These are phyloP conservation scores for Paspalum notatum DNA, from an alignment of 176 grass and related monocot genomes.

Conservation along the genomic window DNA sequence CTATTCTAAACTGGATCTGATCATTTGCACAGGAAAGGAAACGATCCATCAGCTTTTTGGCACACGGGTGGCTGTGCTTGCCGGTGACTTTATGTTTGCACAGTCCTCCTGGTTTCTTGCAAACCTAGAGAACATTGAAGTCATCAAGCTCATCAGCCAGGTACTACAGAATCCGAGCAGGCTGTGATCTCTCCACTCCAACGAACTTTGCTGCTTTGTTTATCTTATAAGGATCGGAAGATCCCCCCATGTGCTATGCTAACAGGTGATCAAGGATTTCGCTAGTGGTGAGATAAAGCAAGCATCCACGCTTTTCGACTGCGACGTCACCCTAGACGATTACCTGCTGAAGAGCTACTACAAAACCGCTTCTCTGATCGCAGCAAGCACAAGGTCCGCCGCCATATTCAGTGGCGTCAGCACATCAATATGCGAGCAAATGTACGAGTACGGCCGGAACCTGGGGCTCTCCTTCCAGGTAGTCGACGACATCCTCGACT, in stretches of 20 bases:
- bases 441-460: slow-evolving; percentile 90
- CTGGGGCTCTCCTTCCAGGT: slow-evolving; percentile 91
- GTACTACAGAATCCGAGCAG: slow-evolving; percentile 30
- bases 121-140: slow-evolving; percentile 94
- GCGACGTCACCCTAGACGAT: slow-evolving; percentile 78
- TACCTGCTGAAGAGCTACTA: slow-evolving; percentile 99
- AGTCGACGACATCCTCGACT: slow-evolving; percentile 94
- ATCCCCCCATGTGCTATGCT: background rate
- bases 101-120: slow-evolving; percentile 98
- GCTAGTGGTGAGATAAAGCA: slow-evolving; percentile 96
- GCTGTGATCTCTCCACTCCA: slow-evolving; percentile 2
- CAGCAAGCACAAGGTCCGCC: slow-evolving; percentile 84
- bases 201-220: no score
- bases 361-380: slow-evolving; percentile 87
- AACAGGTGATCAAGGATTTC: slow-evolving; percentile 97
- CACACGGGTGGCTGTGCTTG: slow-evolving; percentile 84
- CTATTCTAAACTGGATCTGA: slow-evolving; percentile 24
- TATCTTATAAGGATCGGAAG: no score
- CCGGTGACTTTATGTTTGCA: slow-evolving; percentile 97
- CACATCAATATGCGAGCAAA: slow-evolving; percentile 62
- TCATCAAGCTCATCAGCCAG: slow-evolving; percentile 97
- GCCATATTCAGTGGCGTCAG: slow-evolving; percentile 73
- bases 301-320: slow-evolving; percentile 76
- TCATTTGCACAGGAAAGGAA: slow-evolving; percentile 67
- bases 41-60: slow-evolving; percentile 91